Evolutionary conservation across 176 grass and related monocot species (phyloP).

Genomic region (Guadua angustifolia): DNA sequence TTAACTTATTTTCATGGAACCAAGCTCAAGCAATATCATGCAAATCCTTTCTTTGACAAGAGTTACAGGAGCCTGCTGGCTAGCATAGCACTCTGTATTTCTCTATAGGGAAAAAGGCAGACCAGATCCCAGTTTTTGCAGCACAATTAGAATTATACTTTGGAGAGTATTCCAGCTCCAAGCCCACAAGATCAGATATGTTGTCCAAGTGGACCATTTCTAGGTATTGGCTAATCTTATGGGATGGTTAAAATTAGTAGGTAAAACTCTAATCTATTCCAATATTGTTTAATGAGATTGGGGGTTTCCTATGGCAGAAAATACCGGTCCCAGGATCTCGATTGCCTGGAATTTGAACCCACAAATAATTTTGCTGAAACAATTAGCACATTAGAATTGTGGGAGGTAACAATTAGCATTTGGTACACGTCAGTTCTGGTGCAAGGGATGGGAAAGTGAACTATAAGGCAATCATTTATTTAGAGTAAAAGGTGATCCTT

Average conservation of each 20-base stretch:
- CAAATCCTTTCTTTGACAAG: background rate
- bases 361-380: background rate
- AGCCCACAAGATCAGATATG: background rate
- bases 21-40: background rate
- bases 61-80: background rate
- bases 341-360: background rate
- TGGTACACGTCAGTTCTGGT: background rate
- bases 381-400: background rate
- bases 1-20: conserved; percentile 12
- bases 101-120: background rate
- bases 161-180: background rate
- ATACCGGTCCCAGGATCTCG: background rate
- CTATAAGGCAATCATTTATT: background rate
- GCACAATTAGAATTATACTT: background rate
- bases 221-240: background rate
- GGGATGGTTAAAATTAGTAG: background rate
- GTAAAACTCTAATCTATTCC: background rate
- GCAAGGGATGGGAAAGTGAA: background rate
- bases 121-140: background rate
- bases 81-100: background rate
- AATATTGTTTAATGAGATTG: background rate
- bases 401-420: background rate
- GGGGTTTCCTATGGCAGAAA: background rate
- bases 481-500: background rate
- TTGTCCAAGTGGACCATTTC: background rate